A percentile compares a stretch with the other conserved stretches of the same genome.
Conservation (phyloP, 2,329 filamentous ascomycete genomes). For the Xylariaceae sp. region DNA sequence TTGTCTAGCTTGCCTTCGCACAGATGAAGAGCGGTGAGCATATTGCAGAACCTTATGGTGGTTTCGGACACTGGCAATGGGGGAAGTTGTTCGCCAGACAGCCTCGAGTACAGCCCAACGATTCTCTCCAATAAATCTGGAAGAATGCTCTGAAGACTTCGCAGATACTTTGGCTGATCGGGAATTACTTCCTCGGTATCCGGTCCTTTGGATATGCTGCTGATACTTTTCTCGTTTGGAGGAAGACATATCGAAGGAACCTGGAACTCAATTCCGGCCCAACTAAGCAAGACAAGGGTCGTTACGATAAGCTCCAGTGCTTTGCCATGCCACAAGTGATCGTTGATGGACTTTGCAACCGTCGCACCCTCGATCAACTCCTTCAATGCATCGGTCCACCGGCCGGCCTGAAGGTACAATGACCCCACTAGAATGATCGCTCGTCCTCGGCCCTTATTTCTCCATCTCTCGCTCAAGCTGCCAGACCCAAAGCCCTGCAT, state of each 20-base stretch:
- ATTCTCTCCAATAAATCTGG: conserved; percentile 78
- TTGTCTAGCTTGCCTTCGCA: conserved; percentile 65
- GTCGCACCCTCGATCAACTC: conserved; percentile 81
- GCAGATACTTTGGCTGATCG: conserved; percentile 55
- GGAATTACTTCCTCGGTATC: conserved; percentile 46
- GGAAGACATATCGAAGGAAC: conserved; percentile 62
- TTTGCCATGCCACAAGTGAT: conserved; percentile 98
- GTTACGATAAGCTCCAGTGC: conserved; percentile 86
- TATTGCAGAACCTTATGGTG: conserved; percentile 71
- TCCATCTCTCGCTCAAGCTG: conserved; percentile 74
- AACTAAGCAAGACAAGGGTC: conserved; percentile 80
- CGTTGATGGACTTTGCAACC: conserved; percentile 76
- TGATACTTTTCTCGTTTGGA: conserved; percentile 51
- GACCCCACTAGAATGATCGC: conserved; percentile 80
- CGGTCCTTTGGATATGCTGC: conserved; percentile 37
- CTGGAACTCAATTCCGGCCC: conserved; percentile 81
- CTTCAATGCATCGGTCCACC: conserved; percentile 85
- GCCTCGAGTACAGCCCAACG: conserved; percentile 71
- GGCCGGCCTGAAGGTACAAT: conserved; percentile 83
- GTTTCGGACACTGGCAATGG: conserved; percentile 73
- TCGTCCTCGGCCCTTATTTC: conserved; percentile 79
- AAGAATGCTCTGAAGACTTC: conserved; percentile 60
- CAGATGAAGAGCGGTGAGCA: conserved; percentile 68
- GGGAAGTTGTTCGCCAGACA: conserved; percentile 71
- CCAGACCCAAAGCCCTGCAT: conserved; percentile 73